A percentile compares a stretch with the other conserved stretches of the same genome.
phyloP scores from a whole-genome alignment of 208 protist genomes.

The Leishmania tropica region DNA sequence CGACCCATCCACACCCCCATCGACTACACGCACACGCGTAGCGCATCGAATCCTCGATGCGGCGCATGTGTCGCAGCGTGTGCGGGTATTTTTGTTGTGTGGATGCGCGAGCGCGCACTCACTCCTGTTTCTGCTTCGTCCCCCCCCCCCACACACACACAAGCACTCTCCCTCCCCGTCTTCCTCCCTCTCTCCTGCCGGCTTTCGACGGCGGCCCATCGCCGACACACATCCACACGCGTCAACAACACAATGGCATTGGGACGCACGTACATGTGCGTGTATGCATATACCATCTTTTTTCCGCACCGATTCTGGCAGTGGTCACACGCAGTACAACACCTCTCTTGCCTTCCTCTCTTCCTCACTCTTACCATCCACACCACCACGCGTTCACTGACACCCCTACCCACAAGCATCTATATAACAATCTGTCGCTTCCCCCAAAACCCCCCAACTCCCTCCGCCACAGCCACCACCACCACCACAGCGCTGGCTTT shows the following conservation, averaged over 20 bases:
- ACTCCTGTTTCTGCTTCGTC: background rate
- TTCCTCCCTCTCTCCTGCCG: background rate
- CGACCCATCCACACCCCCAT: background rate
- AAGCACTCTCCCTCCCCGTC: background rate
- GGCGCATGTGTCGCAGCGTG: background rate
- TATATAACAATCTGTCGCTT: background rate
- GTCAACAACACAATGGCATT: background rate
- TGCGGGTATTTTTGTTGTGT: background rate
- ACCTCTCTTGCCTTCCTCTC: slow-evolving; percentile 6
- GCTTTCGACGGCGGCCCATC: background rate
- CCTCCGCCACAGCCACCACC: background rate
- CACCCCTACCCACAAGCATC: background rate
- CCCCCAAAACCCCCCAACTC: background rate
- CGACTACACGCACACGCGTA: background rate
- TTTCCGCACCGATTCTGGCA: background rate
- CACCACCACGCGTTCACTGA: background rate
- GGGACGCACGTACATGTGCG: background rate
- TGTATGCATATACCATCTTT: background rate
- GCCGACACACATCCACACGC: background rate
- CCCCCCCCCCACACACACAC: background rate
- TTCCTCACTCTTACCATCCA: background rate
- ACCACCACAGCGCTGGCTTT: background rate
- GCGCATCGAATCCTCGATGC: background rate
- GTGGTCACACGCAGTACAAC: slow-evolving; percentile 4
- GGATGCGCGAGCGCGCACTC: background rate